A percentile compares a stretch with the other conserved stretches of the same genome.
Conservation (phyloP, 78 protist species). For the Guillardia theta region DNA sequence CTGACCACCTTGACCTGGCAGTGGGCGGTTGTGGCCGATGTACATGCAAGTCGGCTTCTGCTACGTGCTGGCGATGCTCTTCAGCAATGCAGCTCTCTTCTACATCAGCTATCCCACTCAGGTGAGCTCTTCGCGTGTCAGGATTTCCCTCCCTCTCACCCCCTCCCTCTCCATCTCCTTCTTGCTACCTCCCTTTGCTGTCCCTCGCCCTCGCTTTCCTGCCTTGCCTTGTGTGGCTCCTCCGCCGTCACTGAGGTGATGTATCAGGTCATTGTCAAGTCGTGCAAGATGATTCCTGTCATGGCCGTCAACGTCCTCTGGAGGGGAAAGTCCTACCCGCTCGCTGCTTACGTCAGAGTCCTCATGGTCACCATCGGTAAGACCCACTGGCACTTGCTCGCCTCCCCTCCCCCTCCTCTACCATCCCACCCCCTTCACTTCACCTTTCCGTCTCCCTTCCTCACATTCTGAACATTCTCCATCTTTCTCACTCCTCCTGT, state of each 20-base stretch:
- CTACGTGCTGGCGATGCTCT: not conserved
- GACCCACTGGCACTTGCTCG: too few relatives aligned
- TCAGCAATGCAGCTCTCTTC: not conserved
- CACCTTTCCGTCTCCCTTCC: not conserved
- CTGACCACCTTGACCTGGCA: too few relatives aligned
- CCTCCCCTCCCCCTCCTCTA: not conserved
- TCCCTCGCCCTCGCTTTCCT: too few relatives aligned
- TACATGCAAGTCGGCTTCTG: slow-evolving; percentile 25
- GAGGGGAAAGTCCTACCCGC: not conserved
- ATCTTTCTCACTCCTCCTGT: not conserved
- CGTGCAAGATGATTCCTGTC: slow-evolving; percentile 6
- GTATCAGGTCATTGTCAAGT: not conserved
- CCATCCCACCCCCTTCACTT: not conserved
- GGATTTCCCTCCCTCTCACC: not conserved
- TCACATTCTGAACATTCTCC: not conserved
- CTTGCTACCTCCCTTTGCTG: too few relatives aligned
- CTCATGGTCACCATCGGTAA: too few relatives aligned
- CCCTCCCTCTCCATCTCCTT: not conserved
- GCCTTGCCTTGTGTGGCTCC: too few relatives aligned
- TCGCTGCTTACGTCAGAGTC: not conserved
- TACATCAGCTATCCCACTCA: not conserved
- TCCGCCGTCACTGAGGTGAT: not conserved
- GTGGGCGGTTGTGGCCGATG: slow-evolving; percentile 25
- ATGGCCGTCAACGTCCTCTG: not conserved
- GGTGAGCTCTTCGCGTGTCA: not conserved